Conservation (phyloP, 2,329 filamentous ascomycete species). For the Ophiobolus disseminans region DNA sequence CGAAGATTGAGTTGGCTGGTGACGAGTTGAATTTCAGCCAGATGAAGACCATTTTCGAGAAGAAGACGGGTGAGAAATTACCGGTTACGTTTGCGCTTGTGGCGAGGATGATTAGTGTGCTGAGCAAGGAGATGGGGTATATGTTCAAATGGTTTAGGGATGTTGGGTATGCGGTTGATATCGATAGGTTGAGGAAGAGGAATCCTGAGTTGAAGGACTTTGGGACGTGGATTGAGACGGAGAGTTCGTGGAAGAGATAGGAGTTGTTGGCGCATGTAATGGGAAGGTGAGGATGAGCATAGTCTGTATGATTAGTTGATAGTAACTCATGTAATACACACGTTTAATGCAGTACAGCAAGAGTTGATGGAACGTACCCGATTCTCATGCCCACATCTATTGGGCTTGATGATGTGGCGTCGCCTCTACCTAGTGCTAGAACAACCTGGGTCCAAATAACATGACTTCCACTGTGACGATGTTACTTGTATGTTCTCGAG, state of each 20-base stretch:
- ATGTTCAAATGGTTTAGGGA: constrained; percentile 59
- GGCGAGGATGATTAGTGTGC: constrained; percentile 38
- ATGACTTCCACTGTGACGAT: no score
- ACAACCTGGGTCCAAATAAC: no score
- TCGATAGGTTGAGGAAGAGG: constrained; percentile 45
- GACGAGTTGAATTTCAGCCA: constrained; percentile 56
- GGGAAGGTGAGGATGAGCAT: no score
- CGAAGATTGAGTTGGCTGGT: constrained; percentile 56
- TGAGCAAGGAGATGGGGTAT: constrained; percentile 45
- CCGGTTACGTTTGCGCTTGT: constrained; percentile 51
- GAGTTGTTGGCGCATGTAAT: neutral
- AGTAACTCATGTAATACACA: no score
- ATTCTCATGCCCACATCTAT: no score
- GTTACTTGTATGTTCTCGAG: no score
- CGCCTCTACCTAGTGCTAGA: no score
- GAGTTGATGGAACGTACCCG: no score
- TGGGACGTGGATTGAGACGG: constrained; percentile 52
- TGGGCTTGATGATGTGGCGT: no score
- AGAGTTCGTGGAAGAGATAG: constrained; percentile 40
- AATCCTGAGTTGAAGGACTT: constrained; percentile 56
- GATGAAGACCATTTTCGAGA: constrained; percentile 52
- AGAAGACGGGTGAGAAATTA: constrained; percentile 51
- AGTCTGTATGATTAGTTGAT: no score
- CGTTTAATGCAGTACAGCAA: no score
- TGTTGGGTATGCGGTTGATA: constrained; percentile 53